Evolutionary conservation across 2,329 filamentous ascomycete species (phyloP).

Genomic region (Didymella segeticola): DNA sequence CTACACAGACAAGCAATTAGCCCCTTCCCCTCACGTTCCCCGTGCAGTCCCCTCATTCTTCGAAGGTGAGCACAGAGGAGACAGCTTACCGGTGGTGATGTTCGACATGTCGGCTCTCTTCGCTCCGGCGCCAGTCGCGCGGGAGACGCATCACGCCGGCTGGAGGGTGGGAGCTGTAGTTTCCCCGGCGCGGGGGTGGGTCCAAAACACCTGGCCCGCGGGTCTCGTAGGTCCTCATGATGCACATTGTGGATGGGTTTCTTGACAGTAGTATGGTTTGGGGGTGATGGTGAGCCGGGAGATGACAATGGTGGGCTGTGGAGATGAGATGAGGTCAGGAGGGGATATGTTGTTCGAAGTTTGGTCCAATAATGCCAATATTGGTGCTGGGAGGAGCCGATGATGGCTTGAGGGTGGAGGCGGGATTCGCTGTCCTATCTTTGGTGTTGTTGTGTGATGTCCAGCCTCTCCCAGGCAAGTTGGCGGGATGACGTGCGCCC

Average conservation of each 20-base stretch:
- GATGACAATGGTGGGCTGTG: neutral
- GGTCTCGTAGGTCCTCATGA: conserved; percentile 41
- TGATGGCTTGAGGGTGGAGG: no score
- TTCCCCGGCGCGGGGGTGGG: conserved; percentile 40
- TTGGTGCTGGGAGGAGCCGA: no score
- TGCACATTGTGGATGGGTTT: conserved; percentile 36
- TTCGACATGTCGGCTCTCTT: conserved; percentile 22
- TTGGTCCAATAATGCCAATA: no score
- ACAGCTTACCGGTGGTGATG: conserved; percentile 8
- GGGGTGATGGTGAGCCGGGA: neutral
- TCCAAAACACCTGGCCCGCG: conserved; percentile 37
- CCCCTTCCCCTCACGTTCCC: neutral
- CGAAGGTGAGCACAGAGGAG: neutral
- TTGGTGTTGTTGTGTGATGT: conserved; percentile 11
- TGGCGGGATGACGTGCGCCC: conserved; percentile 17
- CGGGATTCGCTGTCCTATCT: no score
- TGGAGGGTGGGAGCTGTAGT: conserved; percentile 43
- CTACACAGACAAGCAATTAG: conserved; percentile 5
- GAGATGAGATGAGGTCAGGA: neutral
- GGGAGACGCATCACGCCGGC: conserved; percentile 44
- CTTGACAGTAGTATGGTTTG: neutral
- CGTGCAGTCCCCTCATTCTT: no score
- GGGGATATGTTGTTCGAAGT: neutral
- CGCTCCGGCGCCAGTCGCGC: conserved; percentile 39
- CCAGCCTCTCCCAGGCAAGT: neutral